Evolutionary conservation across 140 eudicot genomes (phyloP).

Genomic region (Anethum foeniculum): DNA sequence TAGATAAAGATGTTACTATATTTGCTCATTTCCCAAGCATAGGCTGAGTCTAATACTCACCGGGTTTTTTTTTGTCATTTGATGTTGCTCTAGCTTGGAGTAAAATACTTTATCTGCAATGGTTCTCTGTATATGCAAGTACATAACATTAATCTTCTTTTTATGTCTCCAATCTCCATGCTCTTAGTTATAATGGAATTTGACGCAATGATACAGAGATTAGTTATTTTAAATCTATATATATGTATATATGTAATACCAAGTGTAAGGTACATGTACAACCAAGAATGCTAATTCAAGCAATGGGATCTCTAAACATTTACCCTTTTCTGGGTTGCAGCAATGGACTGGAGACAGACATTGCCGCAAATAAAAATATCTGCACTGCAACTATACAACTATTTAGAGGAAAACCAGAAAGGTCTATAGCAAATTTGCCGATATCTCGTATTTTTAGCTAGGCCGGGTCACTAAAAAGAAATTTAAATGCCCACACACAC

Average conservation of each 20-base stretch:
- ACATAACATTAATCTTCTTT: constrained; percentile 1
- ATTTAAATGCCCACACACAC: too few relatives aligned
- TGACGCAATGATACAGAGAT: not conserved
- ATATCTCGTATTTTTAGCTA: not conserved
- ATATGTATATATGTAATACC: not conserved
- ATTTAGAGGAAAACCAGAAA: not conserved
- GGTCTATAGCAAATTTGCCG: not conserved
- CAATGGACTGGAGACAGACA: not conserved
- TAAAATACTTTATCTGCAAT: constrained; percentile 2
- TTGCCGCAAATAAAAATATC: not conserved
- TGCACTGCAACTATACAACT: not conserved
- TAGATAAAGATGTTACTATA: not conserved
- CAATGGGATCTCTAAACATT: not conserved
- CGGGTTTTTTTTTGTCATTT: not conserved
- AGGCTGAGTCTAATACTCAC: constrained; percentile 3
- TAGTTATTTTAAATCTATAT: not conserved
- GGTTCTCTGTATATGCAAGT: not conserved
- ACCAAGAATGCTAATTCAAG: not conserved
- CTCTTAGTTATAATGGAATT: not conserved
- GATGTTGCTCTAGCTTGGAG: constrained; percentile 1
- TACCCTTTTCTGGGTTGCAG: not conserved
- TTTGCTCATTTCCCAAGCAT: not conserved
- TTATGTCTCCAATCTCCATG: not conserved
- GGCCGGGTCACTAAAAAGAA: too few relatives aligned
- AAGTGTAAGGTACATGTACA: not conserved